Base-by-base conservation (phyloP, 148 eudicot species). In the Chenopodium suecicum region DNA sequence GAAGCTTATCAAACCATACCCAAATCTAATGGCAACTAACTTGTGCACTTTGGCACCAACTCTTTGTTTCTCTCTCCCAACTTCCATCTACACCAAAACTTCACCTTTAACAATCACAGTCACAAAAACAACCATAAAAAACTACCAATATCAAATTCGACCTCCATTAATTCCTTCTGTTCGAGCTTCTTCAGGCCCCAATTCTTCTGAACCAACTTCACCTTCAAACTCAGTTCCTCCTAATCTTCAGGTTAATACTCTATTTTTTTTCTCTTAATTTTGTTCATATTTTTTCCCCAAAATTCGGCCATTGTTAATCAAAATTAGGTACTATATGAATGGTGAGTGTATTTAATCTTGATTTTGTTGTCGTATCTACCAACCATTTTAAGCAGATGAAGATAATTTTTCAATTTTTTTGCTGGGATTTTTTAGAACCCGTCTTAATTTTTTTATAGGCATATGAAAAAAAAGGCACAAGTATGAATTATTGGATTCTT, bases 171-270 rank as follows among this genome's bases (percentile, higher is more conserved):
- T 4, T 62, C 10, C 50, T 56, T 41, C 12, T 46, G 23, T 78
- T 81, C 84, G 69, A 37, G 87, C 82, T 54, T 41, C 84, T 78
- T 75, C 83, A 22, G 73, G 75, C 44, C 83, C 79, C 11, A 76
- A 74, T 44, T 75, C 82, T 11, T 27, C 77, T 20, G 74, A 79
- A n/a, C 82, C 86, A 79, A 41, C 65, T 46, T 70, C 77, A 41
- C 50, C 84, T 2, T n/a, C 50, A 7, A 31, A 19, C 64, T 64
- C 13, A n/a, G 27, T 50, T 70, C 56, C n/a, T 41, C 66, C 82
- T n/a, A 7, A 75, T 79, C 48, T 62, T 32, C 80, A 75, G 83
- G 80, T 84, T 14, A 56, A 14, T 56, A 13, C 31, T 73, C 68
- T 74, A 25, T 20, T 6, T 1, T 52, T 80, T 80, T 41, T 41